Evolutionary conservation across 2,329 filamentous ascomycete species (phyloP).

Genomic region (Cadophora malorum): DNA sequence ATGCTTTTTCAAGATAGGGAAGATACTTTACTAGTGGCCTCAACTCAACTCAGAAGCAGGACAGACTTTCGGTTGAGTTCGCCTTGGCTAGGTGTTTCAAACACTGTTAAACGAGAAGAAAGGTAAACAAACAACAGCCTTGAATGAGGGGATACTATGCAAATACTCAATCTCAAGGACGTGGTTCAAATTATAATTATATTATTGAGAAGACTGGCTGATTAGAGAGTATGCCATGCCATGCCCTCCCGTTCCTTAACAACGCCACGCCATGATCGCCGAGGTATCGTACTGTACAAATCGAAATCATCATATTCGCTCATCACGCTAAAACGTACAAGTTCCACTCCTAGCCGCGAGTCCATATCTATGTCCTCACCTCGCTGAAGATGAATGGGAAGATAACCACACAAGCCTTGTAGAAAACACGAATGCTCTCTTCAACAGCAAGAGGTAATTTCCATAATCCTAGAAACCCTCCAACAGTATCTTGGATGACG

Average conservation of each 20-base stretch:
- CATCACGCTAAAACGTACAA: conserved; percentile 19
- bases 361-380: conserved; percentile 47
- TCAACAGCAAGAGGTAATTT: conserved; percentile 70
- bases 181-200: not conserved
- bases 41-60: not conserved
- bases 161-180: not conserved
- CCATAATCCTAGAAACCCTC: conserved; percentile 55
- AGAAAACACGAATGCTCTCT: conserved; percentile 74
- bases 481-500: conserved; percentile 51
- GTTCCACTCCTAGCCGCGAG: not conserved
- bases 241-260: not conserved
- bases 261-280: conserved; percentile 14
- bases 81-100: not conserved
- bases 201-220: not conserved
- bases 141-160: not conserved
- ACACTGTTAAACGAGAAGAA: not conserved
- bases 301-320: conserved; percentile 6
- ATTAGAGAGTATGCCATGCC: conserved; percentile 15
- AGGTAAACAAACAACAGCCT: not conserved
- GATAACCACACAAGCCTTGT: conserved; percentile 82
- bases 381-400: conserved; percentile 81
- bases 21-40: too few relatives aligned
- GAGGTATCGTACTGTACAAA: conserved; percentile 17
- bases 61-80: not conserved
- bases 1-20: too few relatives aligned